Evolutionary conservation across 2,329 filamentous ascomycete species (phyloP), one percentile per base, ranked within the genome.

Genomic region (Verticillium isaacii): DNA sequence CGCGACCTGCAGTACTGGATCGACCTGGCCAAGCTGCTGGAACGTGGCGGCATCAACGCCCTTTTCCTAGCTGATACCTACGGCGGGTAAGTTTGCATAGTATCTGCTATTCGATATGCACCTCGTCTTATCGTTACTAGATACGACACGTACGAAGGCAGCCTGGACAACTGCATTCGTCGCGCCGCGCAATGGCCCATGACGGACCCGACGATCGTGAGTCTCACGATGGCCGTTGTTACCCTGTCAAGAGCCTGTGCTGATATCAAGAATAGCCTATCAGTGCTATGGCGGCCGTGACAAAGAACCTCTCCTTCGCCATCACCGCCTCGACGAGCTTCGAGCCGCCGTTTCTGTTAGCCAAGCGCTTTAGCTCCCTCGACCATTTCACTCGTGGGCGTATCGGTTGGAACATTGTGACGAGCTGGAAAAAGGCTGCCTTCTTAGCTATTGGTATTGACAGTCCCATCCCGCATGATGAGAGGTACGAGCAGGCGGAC

Each of bases 321-420:
- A 85, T 89, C 63, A 89, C 86, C 0, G 83, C 84, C 0, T 86
- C 84, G 0, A 88, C 86, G 2, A 84, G 84, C 0, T 89, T 87
- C 62, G 85, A 88, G 64, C 82, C 83, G 0, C 86, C 86, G 0
- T 89, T 86, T 62, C 71, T 87, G 1, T 73, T 89, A 1, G 86
- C 85, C 0, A 87, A 87, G 68, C 76, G 85, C 0, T 87, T 89
- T 60, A 87, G 84, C 0, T 86, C 84, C 0, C 70, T 89, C 0
- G 85, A 89, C 62, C 85, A 89, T 69, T 74, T 89, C 54, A 89
- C 86, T 0, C 75, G 80, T 3, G 86, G 86, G 0, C 77, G 86
- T 0, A 79, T 89, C 37, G 86, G 84, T 0, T 88, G 86, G 87
- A 89, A 89, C 64, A 87, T 89, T 23, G 87, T 90, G 0, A 89